phyloP scores from a whole-genome alignment of 1,284 basidiomycete species.

The Microbotryomycetes sp. region DNA sequence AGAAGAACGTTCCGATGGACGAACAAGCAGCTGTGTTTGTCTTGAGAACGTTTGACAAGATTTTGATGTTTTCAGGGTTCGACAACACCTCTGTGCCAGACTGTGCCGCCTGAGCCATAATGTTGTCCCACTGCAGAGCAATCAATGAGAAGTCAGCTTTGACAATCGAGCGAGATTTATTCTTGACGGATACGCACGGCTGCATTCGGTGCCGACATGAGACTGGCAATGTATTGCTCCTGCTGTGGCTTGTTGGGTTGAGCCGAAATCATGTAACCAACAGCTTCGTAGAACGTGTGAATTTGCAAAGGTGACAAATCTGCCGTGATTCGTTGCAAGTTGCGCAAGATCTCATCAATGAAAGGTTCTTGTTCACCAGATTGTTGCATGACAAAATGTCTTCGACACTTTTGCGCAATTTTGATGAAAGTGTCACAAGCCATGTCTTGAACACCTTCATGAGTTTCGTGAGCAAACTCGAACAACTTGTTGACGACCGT shows the following conservation, averaged over 20 bases:
- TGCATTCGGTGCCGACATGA: conserved; percentile 97
- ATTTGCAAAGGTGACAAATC: conserved; percentile 94
- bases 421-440: conserved; percentile 99
- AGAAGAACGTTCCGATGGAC: conserved; percentile 93
- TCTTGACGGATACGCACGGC: conserved; percentile 47
- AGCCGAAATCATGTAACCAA: conserved; percentile 98
- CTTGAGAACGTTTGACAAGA: conserved; percentile 93
- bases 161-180: neutral
- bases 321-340: conserved; percentile 87
- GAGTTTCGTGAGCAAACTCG: conserved; percentile 99
- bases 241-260: conserved; percentile 97
- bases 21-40: conserved; percentile 98
- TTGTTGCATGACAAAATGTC: conserved; percentile 99
- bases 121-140: conserved; percentile 74
- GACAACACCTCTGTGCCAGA: conserved; percentile 81
- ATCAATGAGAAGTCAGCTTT: neutral
- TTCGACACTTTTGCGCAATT: conserved; percentile 96
- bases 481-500: conserved; percentile 99
- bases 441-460: conserved; percentile 99
- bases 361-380: conserved; percentile 96
- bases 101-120: conserved; percentile 92
- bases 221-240: conserved; percentile 85
- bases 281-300: conserved; percentile 95
- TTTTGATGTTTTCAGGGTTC: conserved; percentile 92
- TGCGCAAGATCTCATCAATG: conserved; percentile 92